Evolutionary conservation across 2,329 filamentous ascomycete genomes (phyloP).

Genomic region (Pseudocercospora pini-densiflorae): DNA sequence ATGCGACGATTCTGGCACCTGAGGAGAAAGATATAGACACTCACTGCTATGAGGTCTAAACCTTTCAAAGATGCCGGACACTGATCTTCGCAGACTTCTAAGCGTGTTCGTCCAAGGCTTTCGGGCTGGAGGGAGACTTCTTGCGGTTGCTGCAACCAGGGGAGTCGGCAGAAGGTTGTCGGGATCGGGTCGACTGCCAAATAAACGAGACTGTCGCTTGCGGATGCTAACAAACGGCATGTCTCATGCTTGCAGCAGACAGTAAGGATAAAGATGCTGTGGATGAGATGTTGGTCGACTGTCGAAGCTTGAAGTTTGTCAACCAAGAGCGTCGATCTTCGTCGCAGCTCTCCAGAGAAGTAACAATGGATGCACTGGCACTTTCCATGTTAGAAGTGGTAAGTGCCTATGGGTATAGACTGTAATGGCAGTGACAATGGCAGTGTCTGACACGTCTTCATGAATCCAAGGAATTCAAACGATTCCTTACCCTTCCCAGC

Average conservation of each 20-base stretch:
- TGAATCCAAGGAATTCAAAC: too few relatives aligned
- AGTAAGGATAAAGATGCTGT: not conserved
- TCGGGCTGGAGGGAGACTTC: conserved; percentile 7
- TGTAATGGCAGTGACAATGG: not conserved
- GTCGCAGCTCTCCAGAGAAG: not conserved
- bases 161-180: conserved; percentile 2
- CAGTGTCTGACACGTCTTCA: not conserved
- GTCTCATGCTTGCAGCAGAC: conserved; percentile 6
- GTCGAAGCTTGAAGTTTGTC: not conserved
- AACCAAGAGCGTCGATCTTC: not conserved
- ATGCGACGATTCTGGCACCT: not conserved
- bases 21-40: not conserved
- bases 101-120: conserved; percentile 2
- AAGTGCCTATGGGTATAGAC: not conserved
- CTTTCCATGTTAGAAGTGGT: not conserved
- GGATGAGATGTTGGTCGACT: not conserved
- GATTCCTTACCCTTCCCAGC: not conserved
- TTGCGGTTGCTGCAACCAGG: conserved; percentile 8
- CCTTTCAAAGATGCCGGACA: conserved; percentile 19
- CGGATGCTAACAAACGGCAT: conserved; percentile 17
- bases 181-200: conserved; percentile 11
- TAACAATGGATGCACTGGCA: not conserved
- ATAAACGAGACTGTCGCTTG: conserved; percentile 23
- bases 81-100: conserved; percentile 23
- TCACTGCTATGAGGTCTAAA: conserved; percentile 6